Conservation (phyloP, 2,329 filamentous ascomycete genomes). For the Monilinia fructigena region DNA sequence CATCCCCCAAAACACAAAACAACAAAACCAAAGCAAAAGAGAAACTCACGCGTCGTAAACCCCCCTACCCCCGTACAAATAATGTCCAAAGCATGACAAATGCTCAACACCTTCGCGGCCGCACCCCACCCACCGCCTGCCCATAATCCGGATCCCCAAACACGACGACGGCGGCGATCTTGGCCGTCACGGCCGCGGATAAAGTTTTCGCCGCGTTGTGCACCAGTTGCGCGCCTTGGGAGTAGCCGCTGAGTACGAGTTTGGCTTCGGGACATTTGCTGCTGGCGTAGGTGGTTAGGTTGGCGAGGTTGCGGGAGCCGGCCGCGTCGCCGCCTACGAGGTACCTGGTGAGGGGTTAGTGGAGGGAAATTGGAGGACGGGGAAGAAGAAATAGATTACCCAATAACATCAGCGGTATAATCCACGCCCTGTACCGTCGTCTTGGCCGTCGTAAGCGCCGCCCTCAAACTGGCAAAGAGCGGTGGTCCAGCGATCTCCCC, state of each 20-base stretch:
- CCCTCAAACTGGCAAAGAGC: constrained; percentile 36
- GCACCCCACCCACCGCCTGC: constrained; percentile 7
- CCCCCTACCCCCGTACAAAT: background rate
- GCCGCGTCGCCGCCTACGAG: constrained; percentile 3
- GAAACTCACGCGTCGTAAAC: constrained; percentile 8
- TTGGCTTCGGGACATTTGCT: constrained; percentile 42
- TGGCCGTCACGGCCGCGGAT: constrained; percentile 32
- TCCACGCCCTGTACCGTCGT: constrained; percentile 39
- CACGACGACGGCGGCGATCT: constrained; percentile 44
- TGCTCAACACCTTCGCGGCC: constrained; percentile 23
- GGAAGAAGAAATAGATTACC: constrained; percentile 25
- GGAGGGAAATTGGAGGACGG: background rate
- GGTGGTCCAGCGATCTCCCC: constrained; percentile 40
- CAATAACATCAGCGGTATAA: constrained; percentile 38
- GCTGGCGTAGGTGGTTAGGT: constrained; percentile 39
- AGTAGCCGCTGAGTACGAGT: constrained; percentile 45
- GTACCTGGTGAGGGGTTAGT: constrained; percentile 8
- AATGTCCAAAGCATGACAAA: constrained; percentile 16
- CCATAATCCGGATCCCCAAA: constrained; percentile 45
- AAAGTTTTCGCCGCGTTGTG: constrained; percentile 43
- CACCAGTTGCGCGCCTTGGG: constrained; percentile 47
- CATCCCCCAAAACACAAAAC: background rate
- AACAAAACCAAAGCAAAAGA: background rate
- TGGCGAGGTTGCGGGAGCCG: constrained; percentile 28
- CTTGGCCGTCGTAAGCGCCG: constrained; percentile 25